Percentiles rank a stretch among this genome's conserved stretches.
phyloP scores from a whole-genome alignment of 805 yeast species.

The Pichia membranifaciens region DNA sequence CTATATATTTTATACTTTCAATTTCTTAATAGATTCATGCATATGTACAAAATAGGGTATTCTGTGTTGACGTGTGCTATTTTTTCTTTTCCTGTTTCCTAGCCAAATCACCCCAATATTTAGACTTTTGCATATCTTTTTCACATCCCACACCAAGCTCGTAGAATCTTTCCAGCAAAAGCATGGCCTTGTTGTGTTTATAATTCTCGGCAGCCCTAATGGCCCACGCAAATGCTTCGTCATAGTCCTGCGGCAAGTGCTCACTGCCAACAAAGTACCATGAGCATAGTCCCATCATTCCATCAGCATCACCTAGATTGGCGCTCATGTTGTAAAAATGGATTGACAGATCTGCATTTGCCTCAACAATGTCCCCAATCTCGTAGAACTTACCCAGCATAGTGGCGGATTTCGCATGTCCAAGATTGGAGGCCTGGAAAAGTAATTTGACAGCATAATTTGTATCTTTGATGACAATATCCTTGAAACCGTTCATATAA shows the following conservation, averaged over 20 bases:
- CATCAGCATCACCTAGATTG: slow-evolving; percentile 73
- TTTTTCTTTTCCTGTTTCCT: slow-evolving; percentile 34
- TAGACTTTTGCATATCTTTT: slow-evolving; percentile 49
- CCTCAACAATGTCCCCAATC: slow-evolving; percentile 67
- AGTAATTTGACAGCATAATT: slow-evolving; percentile 82
- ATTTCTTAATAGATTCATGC: not conserved
- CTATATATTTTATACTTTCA: not conserved
- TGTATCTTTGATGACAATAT: slow-evolving; percentile 77
- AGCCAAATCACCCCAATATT: slow-evolving; percentile 71
- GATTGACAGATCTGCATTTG: slow-evolving; percentile 76
- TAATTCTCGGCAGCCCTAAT: slow-evolving; percentile 64
- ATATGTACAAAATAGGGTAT: not conserved
- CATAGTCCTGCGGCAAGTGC: slow-evolving; percentile 73
- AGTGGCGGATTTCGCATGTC: slow-evolving; percentile 75
- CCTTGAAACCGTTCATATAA: slow-evolving; percentile 77
- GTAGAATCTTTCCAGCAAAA: slow-evolving; percentile 74
- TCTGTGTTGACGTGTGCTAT: not conserved
- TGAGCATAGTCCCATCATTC: slow-evolving; percentile 92
- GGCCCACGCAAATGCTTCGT: slow-evolving; percentile 95
- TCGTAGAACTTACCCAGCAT: slow-evolving; percentile 82
- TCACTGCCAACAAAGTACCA: slow-evolving; percentile 94
- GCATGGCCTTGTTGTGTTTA: slow-evolving; percentile 77
- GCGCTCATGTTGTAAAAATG: slow-evolving; percentile 94
- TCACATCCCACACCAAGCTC: slow-evolving; percentile 87
- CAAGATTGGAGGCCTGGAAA: slow-evolving; percentile 83